A percentile compares a stretch with the other conserved stretches of the same genome.
Evolutionary conservation across 768 basidiomycete species (phyloP).

Genomic region (Leccinum boreale): DNA sequence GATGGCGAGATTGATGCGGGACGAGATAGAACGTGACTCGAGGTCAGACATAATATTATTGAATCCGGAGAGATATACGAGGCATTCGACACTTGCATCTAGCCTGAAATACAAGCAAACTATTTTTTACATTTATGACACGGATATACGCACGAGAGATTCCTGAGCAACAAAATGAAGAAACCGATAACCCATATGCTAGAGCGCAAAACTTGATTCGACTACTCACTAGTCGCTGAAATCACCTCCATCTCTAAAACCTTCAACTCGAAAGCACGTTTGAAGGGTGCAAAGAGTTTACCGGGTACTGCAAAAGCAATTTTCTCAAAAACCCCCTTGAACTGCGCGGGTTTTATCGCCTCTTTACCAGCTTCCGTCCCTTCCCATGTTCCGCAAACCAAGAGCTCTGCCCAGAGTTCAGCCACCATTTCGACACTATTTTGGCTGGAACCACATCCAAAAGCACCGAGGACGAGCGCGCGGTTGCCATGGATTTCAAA

Average conservation of each 20-base stretch:
- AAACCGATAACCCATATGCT: not conserved
- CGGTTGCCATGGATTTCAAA: constrained; percentile 41
- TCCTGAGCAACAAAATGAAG: not conserved
- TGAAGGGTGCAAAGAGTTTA: constrained; percentile 35
- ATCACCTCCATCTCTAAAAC: constrained; percentile 37
- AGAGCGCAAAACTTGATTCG: not conserved
- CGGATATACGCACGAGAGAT: not conserved
- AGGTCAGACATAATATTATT: not conserved
- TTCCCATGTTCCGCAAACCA: constrained; percentile 34
- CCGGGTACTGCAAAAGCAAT: constrained; percentile 43
- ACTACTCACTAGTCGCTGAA: constrained; percentile 26
- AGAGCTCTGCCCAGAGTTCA: constrained; percentile 44
- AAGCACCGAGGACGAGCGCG: constrained; percentile 41
- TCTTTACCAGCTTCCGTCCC: constrained; percentile 18
- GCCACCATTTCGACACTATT: constrained; percentile 42
- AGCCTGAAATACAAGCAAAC: not conserved
- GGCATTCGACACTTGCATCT: no score
- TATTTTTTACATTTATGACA: not conserved
- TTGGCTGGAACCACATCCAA: constrained; percentile 42
- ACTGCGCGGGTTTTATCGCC: constrained; percentile 28
- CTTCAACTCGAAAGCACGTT: constrained; percentile 38
- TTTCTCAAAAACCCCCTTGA: constrained; percentile 39
- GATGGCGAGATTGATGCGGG: no score
- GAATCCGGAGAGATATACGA: not conserved
- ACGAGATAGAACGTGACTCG: not conserved